Evolutionary conservation across 192 early-diverging fungal species (phyloP).

Genomic region (Obelidium mucronatum): DNA sequence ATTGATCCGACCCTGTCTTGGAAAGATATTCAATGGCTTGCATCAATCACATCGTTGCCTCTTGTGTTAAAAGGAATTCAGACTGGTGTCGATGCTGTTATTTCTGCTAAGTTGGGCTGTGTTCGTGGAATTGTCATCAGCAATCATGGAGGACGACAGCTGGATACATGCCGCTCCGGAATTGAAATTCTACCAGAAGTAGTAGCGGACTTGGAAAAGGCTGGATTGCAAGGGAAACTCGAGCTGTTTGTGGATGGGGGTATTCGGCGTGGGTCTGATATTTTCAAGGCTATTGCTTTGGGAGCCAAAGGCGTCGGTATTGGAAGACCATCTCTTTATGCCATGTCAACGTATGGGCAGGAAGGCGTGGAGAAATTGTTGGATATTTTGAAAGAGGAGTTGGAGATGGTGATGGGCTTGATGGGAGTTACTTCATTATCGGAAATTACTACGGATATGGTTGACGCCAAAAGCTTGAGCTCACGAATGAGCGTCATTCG

Average conservation of each 20-base stretch:
- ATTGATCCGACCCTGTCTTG: constrained; percentile 89
- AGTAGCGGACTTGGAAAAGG: constrained; percentile 67
- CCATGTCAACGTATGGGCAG: constrained; percentile 81
- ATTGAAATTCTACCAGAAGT: constrained; percentile 93
- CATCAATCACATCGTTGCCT: constrained; percentile 81
- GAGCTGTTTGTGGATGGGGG: constrained; percentile 97
- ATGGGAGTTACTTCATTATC: constrained; percentile 56
- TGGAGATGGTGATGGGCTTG: constrained; percentile 71
- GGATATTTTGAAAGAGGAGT: constrained; percentile 82
- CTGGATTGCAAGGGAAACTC: constrained; percentile 36
- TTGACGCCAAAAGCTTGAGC: constrained; percentile 32
- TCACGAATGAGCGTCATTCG: constrained; percentile 33
- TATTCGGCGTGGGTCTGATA: constrained; percentile 87
- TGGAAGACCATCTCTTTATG: constrained; percentile 77
- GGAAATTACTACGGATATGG: constrained; percentile 67
- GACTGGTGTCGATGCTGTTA: constrained; percentile 86
- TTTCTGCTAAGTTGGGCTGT: constrained; percentile 68
- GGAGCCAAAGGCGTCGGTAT: constrained; percentile 92
- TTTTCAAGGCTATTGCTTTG: constrained; percentile 95
- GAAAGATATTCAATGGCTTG: constrained; percentile 90
- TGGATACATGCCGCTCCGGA: constrained; percentile 80
- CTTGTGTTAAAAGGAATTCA: constrained; percentile 94
- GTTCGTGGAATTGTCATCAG: constrained; percentile 87
- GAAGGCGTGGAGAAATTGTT: constrained; percentile 79
- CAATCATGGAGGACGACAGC: constrained; percentile 97